Base-by-base conservation (phyloP, 768 basidiomycete species). In the Calvatia gigantea region DNA sequence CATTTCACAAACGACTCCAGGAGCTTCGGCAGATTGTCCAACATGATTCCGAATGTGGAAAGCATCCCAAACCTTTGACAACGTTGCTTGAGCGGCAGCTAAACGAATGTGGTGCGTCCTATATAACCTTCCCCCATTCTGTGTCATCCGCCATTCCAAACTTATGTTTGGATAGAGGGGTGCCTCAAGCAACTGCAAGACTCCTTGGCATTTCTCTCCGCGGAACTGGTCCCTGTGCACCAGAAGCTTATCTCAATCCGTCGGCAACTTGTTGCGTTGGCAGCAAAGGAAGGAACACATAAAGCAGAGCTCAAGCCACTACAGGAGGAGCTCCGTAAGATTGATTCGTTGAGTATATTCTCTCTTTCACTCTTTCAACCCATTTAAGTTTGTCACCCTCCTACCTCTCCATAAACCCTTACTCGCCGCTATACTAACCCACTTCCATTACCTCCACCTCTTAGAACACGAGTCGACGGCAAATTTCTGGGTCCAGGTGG, bases 401-500 rank as follows among this genome's bases (percentile, higher is more conserved):
- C 45, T 49, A 27, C 31, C 51, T 32, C 37, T 35, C 21, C 12
- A 58, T 35, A 25, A 29, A n/a, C 48, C 45, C 39, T 49, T 15
- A 41, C 27, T 37, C 41, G 17, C 38, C 43, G 28, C 32, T 33
- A 46, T 41, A 23, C 58, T 31, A n/a, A 37, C 44, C 28, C 6
- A 2, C 6, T 32, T 43, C 27, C 39, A 15, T 33, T 11, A 42
- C 35, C 35, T 37, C 17, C n/a, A 11, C 28, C n/a, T 11, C 8
- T 52, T 67, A 92, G 91, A 43, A 88, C 92, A 71, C 91, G 95
- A 14, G 93, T 96, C 3, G 94, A 98, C 66, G 95, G 94, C 51
- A 96, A 96, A 69, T 98, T 98, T 71, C 77, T 96, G 17, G 94
- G 92, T 0, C 89, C 92, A 21, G 91, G 91, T 3, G 94, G 92